A percentile compares a stretch with the other conserved stretches of the same genome.
Evolutionary conservation across 2,329 filamentous ascomycete genomes (phyloP).

Genomic region (Beauveria medogensis): DNA sequence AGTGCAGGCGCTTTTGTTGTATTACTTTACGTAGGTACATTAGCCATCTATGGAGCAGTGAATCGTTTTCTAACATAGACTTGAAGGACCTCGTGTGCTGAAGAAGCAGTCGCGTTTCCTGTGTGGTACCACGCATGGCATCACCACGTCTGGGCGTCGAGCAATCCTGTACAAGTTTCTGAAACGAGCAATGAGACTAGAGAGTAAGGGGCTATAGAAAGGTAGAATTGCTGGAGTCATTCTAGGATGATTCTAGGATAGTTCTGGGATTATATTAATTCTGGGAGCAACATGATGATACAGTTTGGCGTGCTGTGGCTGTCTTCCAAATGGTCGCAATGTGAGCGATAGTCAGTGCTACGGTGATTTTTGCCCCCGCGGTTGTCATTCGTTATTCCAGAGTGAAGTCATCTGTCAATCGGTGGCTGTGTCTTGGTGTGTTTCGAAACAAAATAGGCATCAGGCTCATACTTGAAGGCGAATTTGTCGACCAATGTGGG

Average conservation of each 20-base stretch:
- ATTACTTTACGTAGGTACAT: background rate
- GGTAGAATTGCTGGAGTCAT: background rate
- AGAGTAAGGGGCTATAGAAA: background rate
- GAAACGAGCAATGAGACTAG: background rate
- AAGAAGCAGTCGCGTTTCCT: too few species aligned
- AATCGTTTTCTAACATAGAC: background rate
- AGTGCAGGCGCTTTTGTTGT: background rate
- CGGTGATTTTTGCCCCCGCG: background rate
- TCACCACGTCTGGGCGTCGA: constrained; percentile 29
- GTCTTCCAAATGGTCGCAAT: background rate
- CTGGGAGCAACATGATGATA: background rate
- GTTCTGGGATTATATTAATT: background rate
- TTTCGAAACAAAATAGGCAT: background rate
- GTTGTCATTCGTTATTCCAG: too few species aligned
- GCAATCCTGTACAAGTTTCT: constrained; percentile 25
- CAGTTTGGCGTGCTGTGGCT: background rate
- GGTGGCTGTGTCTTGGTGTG: background rate
- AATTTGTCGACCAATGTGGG: background rate
- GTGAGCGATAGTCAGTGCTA: background rate
- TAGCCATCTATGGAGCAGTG: background rate
- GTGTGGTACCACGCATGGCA: background rate
- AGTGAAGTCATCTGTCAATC: background rate
- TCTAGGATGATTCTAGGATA: background rate
- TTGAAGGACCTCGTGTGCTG: too few species aligned
- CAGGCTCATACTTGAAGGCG: too few species aligned